These are phyloP conservation scores for Gossypium mustelinum DNA, from an alignment of 345 rosid genomes.

Conservation along the genomic window DNA sequence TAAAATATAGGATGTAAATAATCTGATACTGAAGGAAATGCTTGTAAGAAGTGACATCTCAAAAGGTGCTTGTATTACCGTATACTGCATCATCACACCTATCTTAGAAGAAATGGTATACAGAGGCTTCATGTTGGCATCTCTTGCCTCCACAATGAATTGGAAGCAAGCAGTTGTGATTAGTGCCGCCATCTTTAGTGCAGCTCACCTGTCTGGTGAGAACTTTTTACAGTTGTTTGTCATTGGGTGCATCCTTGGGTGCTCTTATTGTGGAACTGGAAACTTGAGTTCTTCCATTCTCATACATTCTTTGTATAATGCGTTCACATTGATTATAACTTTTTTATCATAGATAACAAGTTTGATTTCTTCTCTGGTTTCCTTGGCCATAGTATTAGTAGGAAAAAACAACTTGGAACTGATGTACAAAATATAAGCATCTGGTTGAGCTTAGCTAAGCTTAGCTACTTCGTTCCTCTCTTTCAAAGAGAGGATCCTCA, in stretches of 20 bases:
- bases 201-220: slow-evolving; percentile 71
- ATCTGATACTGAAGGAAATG: slow-evolving; percentile 52
- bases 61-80: slow-evolving; percentile 45
- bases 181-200: slow-evolving; percentile 68
- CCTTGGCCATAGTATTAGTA: too few relatives aligned
- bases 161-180: slow-evolving; percentile 51
- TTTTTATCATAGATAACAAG: slow-evolving; percentile 23
- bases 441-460: too few relatives aligned
- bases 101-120: slow-evolving; percentile 70
- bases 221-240: slow-evolving; percentile 57
- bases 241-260: slow-evolving; percentile 65
- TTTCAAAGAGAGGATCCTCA: too few relatives aligned
- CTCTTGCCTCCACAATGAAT: slow-evolving; percentile 52
- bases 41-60: slow-evolving; percentile 45
- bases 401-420: neutral
- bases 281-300: slow-evolving; percentile 55
- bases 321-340: slow-evolving; percentile 45
- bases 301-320: slow-evolving; percentile 75
- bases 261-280: slow-evolving; percentile 74
- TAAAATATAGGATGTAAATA: slow-evolving; percentile 41
- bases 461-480: too few relatives aligned
- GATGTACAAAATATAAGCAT: neutral
- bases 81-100: slow-evolving; percentile 65
- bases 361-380: neutral
- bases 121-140: slow-evolving; percentile 69